phyloP scores from a whole-genome alignment of 768 basidiomycete species.

The Baorangia bicolor region DNA sequence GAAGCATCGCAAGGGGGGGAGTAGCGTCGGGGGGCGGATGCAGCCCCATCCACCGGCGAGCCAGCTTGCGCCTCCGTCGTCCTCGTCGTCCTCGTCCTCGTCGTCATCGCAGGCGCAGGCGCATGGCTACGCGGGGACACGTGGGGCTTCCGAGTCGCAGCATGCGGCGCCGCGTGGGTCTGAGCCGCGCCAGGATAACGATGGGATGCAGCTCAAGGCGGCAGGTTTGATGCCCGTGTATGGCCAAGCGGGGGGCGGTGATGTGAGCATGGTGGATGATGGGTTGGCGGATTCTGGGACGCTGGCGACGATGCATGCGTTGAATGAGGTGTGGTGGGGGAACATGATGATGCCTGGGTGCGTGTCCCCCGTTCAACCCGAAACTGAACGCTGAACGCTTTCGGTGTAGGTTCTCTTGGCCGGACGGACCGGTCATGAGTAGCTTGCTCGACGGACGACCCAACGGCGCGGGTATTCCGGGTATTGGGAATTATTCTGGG shows the following conservation, averaged over 20 bases:
- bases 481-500: slow-evolving; percentile 15
- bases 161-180: slow-evolving; percentile 16
- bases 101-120: too few relatives aligned
- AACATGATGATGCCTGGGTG: slow-evolving; percentile 86
- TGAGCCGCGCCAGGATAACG: slow-evolving; percentile 19
- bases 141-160: slow-evolving; percentile 30
- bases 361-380: neutral
- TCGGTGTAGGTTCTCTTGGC: slow-evolving; percentile 32
- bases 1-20: slow-evolving; percentile 66
- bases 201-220: slow-evolving; percentile 34
- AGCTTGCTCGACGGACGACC: slow-evolving; percentile 18
- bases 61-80: slow-evolving; percentile 23
- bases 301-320: slow-evolving; percentile 69
- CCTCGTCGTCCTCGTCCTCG: too few relatives aligned
- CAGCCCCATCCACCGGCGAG: slow-evolving; percentile 50
- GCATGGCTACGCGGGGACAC: slow-evolving; percentile 22
- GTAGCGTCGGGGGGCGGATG: slow-evolving; percentile 48
- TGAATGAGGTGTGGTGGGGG: slow-evolving; percentile 73
- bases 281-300: slow-evolving; percentile 46
- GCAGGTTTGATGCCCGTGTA: too few relatives aligned
- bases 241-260: too few relatives aligned
- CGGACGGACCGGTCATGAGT: slow-evolving; percentile 26
- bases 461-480: slow-evolving; percentile 14
- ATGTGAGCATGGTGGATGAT: slow-evolving; percentile 28
- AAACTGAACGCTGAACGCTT: neutral